These are phyloP conservation scores for Trichosporon sp. DNA, from an alignment of 1,284 basidiomycete genomes.

Conservation along the genomic window DNA sequence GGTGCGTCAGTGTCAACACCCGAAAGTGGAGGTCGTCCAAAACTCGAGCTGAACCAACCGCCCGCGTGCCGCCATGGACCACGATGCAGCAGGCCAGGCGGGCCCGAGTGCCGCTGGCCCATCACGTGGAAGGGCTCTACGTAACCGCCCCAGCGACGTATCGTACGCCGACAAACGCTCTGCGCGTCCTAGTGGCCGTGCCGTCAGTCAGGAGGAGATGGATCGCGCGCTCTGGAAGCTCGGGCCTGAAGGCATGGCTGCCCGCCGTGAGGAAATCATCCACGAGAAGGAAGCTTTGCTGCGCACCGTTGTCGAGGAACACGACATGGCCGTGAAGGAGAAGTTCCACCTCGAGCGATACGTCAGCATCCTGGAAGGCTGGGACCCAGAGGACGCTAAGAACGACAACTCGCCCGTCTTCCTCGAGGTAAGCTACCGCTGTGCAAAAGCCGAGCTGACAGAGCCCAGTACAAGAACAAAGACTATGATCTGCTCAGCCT, in stretches of 20 bases:
- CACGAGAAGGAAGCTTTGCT: slow-evolving; percentile 65
- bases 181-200: slow-evolving; percentile 18
- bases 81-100: background rate
- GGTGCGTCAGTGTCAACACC: slow-evolving; percentile 13
- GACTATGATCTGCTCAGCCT: slow-evolving; percentile 46
- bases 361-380: slow-evolving; percentile 67
- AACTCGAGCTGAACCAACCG: background rate
- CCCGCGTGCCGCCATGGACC: slow-evolving; percentile 9
- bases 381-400: slow-evolving; percentile 75
- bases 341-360: slow-evolving; percentile 82
- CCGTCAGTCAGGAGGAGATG: slow-evolving; percentile 37
- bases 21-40: slow-evolving; percentile 35
- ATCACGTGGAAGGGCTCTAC: slow-evolving; percentile 1
- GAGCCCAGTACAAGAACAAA: slow-evolving; percentile 38
- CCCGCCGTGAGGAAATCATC: slow-evolving; percentile 59
- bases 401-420: slow-evolving; percentile 72
- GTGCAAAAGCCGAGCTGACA: slow-evolving; percentile 22
- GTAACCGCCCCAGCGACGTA: background rate
- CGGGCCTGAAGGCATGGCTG: slow-evolving; percentile 36
- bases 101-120: background rate
- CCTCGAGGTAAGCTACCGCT: slow-evolving; percentile 62
- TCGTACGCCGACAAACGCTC: slow-evolving; percentile 5
- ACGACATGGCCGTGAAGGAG: slow-evolving; percentile 79
- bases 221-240: slow-evolving; percentile 36
- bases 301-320: slow-evolving; percentile 65